Conservation (phyloP, 176 grass and related monocot genomes). For the Avena insularis region DNA sequence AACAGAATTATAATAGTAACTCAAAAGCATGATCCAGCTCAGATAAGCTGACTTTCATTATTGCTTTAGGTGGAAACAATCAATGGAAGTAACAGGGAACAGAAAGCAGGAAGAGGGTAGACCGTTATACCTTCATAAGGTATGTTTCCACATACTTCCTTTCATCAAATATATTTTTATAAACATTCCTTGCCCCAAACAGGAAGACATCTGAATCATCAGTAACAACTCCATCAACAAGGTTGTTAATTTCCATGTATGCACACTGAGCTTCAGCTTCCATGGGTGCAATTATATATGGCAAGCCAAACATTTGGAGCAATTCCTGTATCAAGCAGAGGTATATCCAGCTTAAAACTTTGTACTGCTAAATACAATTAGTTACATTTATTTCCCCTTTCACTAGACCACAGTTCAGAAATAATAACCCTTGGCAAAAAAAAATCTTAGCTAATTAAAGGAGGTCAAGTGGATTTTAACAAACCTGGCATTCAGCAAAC, state of each 20-base stretch:
- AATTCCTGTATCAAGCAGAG: slow-evolving; percentile 73
- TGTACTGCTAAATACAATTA: slow-evolving; percentile 26
- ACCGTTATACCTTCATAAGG: slow-evolving; percentile 95
- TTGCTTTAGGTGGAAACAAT: slow-evolving; percentile 11
- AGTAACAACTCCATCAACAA: slow-evolving; percentile 97
- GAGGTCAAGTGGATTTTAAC: slow-evolving; percentile 25
- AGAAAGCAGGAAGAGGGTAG: slow-evolving; percentile 34
- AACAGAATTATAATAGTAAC: slow-evolving; percentile 44
- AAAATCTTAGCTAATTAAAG: slow-evolving; percentile 1
- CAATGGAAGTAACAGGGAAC: slow-evolving; percentile 32
- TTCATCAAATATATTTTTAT: slow-evolving; percentile 99
- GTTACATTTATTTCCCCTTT: slow-evolving; percentile 33
- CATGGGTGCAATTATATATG: slow-evolving; percentile 95
- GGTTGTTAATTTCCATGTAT: slow-evolving; percentile 93
- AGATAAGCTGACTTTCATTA: slow-evolving; percentile 10
- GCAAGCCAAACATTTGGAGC: slow-evolving; percentile 99
- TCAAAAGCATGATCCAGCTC: slow-evolving; percentile 30
- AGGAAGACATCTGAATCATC: slow-evolving; percentile 99
- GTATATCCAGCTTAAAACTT: slow-evolving; percentile 24
- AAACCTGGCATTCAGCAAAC: slow-evolving; percentile 98
- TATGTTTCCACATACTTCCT: slow-evolving; percentile 99
- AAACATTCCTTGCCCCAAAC: slow-evolving; percentile 93
- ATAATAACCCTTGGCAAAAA: slow-evolving; percentile 22
- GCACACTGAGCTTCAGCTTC: slow-evolving; percentile 99
- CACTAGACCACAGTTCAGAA: slow-evolving; percentile 21